A percentile compares a stretch with the other conserved stretches of the same genome.
Evolutionary conservation across 805 yeast genomes (phyloP).

Genomic region (Scheffersomyces coipomensis): DNA sequence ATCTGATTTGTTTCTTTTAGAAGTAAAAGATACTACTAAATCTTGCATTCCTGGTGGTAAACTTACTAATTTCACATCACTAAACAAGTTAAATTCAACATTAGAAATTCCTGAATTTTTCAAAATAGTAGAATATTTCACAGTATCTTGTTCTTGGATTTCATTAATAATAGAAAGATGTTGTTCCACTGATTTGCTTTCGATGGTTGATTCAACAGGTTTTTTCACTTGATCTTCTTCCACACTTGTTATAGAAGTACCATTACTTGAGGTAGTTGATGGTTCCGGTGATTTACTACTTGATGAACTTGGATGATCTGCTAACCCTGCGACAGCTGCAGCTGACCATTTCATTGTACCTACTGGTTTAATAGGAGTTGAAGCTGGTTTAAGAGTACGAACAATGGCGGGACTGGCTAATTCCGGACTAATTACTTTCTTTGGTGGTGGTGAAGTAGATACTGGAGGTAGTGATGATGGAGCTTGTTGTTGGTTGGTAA

Average conservation of each 20-base stretch:
- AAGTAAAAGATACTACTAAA: conserved; percentile 35
- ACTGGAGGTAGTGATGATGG: conserved; percentile 4
- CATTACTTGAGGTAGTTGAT: neutral
- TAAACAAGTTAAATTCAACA: conserved; percentile 31
- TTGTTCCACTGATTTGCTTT: neutral
- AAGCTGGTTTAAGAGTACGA: conserved; percentile 52
- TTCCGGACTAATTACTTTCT: conserved; percentile 19
- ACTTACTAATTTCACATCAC: conserved; percentile 30
- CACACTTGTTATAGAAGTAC: neutral
- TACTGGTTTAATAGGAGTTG: conserved; percentile 51
- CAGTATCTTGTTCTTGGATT: neutral
- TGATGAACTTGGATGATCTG: conserved; percentile 3
- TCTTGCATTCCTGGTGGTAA: conserved; percentile 45
- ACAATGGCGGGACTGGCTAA: conserved; percentile 37
- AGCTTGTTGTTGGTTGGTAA: no score
- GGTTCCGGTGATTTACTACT: conserved; percentile 4
- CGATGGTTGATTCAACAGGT: neutral
- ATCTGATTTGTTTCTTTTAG: conserved; percentile 24
- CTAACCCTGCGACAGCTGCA: conserved; percentile 43
- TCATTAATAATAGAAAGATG: neutral
- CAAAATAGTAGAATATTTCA: neutral
- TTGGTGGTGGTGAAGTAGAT: conserved; percentile 7
- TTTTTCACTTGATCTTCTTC: conserved; percentile 1
- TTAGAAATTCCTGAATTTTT: conserved; percentile 10
- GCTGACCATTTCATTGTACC: conserved; percentile 58